phyloP scores from a whole-genome alignment of 305 asterid species.

The Coffea humblotiana region DNA sequence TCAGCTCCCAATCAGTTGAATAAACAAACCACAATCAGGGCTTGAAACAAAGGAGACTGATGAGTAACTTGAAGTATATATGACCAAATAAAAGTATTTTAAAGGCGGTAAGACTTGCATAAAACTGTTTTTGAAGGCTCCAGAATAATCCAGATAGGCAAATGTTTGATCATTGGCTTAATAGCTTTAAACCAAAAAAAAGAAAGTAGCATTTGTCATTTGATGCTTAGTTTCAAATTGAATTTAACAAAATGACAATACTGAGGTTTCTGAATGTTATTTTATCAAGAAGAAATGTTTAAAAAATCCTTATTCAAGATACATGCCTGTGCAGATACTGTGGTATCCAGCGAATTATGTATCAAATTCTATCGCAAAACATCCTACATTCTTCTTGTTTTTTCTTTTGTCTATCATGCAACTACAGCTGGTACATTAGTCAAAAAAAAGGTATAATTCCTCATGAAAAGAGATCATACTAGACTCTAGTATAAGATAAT shows the following conservation, averaged over 20 bases:
- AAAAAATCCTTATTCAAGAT: not conserved
- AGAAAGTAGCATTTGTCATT: not conserved
- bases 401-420: not conserved
- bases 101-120: not conserved
- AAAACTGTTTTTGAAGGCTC: not conserved
- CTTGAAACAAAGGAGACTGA: not conserved
- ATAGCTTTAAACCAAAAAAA: not conserved
- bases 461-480: not conserved
- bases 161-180: no score
- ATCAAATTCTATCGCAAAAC: not conserved
- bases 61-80: not conserved
- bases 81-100: not conserved
- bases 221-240: not conserved
- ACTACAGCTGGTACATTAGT: not conserved
- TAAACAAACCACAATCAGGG: not conserved
- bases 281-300: not conserved
- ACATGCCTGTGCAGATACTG: not conserved
- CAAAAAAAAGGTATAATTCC: not conserved
- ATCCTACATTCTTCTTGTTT: not conserved
- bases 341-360: not conserved
- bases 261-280: not conserved
- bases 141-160: not conserved
- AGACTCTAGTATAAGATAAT: not conserved
- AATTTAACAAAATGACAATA: not conserved
- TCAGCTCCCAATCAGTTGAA: not conserved